Percentiles rank a stretch among this genome's conserved stretches.
Conservation (phyloP, 2,329 filamentous ascomycete species). For the Penicillium crustosum region DNA sequence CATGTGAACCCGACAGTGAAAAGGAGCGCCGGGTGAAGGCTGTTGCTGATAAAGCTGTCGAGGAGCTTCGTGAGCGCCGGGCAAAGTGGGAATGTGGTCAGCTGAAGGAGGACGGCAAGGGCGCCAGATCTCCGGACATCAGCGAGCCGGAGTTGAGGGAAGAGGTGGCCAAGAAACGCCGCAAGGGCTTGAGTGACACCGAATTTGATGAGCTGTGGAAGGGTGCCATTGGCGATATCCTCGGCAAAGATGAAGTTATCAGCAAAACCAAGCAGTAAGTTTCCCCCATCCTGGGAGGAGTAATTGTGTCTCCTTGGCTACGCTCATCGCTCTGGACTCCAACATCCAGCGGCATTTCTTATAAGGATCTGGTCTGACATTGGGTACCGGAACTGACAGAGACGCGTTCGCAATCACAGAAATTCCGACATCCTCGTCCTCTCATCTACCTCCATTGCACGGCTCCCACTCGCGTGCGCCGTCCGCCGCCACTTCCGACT, state of each 20-base stretch:
- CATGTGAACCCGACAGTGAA: conserved; percentile 91
- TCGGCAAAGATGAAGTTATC: conserved; percentile 60
- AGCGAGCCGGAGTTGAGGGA: conserved; percentile 71
- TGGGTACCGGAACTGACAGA: conserved; percentile 74
- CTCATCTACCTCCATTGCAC: conserved; percentile 85
- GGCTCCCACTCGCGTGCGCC: conserved; percentile 71
- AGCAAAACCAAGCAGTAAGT: conserved; percentile 61
- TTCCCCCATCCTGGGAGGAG: conserved; percentile 12
- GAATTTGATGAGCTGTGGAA: conserved; percentile 84
- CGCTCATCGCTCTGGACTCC: conserved; percentile 22
- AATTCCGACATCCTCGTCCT: conserved; percentile 65
- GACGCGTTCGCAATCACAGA: conserved; percentile 70
- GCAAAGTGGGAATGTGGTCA: conserved; percentile 91
- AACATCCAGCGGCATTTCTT: conserved; percentile 20
- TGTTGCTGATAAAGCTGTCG: conserved; percentile 83
- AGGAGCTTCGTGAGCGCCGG: conserved; percentile 78
- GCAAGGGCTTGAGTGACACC: conserved; percentile 77
- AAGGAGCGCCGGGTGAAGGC: conserved; percentile 83
- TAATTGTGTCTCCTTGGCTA: conserved; percentile 18
- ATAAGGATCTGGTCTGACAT: conserved; percentile 50
- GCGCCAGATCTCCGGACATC: conserved; percentile 64
- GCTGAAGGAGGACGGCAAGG: conserved; percentile 61
- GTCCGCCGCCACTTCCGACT: conserved; percentile 49
- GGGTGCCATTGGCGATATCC: conserved; percentile 51
- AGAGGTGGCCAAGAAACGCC: conserved; percentile 70